A percentile compares a stretch with the other conserved stretches of the same genome.
These are phyloP conservation scores for Leucogyrophana mollusca DNA, from an alignment of 768 basidiomycete species.

Conservation along the genomic window DNA sequence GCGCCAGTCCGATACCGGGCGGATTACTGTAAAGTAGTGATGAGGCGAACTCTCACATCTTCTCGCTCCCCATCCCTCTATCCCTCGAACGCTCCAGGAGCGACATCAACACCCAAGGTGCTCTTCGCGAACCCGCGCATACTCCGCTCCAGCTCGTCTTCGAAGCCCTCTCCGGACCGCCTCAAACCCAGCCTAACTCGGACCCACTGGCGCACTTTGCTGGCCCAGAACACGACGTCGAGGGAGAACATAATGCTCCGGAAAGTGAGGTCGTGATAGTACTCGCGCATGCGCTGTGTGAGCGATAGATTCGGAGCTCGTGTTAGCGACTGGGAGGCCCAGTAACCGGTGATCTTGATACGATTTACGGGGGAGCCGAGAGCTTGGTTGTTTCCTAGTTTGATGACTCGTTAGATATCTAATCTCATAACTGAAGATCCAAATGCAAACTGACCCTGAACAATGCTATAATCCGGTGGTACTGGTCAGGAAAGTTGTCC, in stretches of 20 bases:
- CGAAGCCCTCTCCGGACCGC: conserved; percentile 53
- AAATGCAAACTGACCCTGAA: conserved; percentile 35
- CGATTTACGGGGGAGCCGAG: conserved; percentile 88
- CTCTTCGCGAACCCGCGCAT: conserved; percentile 76
- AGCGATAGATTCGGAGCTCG: conserved; percentile 42
- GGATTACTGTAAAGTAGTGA: no score
- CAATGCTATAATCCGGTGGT: conserved; percentile 23
- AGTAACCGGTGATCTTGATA: conserved; percentile 85
- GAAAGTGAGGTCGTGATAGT: conserved; percentile 63
- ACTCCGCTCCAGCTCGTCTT: conserved; percentile 77
- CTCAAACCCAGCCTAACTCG: conserved; percentile 39
- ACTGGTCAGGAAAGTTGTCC: background rate
- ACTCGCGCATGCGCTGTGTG: conserved; percentile 45
- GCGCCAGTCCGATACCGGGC: no score
- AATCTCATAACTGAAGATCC: background rate
- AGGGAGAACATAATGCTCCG: conserved; percentile 60
- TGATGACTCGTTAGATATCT: background rate
- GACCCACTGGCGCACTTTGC: conserved; percentile 51
- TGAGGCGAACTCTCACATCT: no score
- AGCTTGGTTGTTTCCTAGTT: conserved; percentile 72
- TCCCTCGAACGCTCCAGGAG: conserved; percentile 53
- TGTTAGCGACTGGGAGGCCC: conserved; percentile 69
- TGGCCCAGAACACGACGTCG: conserved; percentile 72
- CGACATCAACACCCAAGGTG: conserved; percentile 77
- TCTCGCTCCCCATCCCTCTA: conserved; percentile 18